Percentiles rank a stretch among this genome's conserved stretches.
phyloP scores from a whole-genome alignment of 2,329 filamentous ascomycete species.

The Berkeleyomyces basicola region DNA sequence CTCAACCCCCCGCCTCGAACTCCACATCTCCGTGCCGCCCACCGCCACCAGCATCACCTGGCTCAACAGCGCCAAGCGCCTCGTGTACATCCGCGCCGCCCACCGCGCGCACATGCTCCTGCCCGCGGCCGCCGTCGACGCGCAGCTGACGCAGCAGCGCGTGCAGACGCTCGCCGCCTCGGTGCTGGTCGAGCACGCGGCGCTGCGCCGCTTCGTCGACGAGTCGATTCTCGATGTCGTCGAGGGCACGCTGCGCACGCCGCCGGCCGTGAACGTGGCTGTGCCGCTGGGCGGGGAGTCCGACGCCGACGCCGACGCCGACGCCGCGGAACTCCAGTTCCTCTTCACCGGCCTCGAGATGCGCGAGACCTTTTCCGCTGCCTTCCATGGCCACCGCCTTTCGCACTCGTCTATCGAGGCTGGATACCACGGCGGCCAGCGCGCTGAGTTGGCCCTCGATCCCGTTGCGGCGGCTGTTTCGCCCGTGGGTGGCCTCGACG shows the following conservation, averaged over 20 bases:
- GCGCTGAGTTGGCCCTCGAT: constrained; percentile 33
- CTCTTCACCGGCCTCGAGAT: constrained; percentile 36
- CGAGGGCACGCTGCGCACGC: constrained; percentile 26
- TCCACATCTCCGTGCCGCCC: constrained; percentile 13
- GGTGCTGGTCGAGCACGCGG: not conserved
- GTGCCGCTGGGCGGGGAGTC: constrained; percentile 22
- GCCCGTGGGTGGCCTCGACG: not conserved
- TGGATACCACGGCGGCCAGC: constrained; percentile 32
- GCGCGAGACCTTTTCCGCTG: constrained; percentile 23
- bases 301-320: constrained; percentile 15
- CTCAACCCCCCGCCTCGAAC: constrained; percentile 13
- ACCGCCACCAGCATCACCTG: constrained; percentile 14
- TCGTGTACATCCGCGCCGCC: constrained; percentile 25
- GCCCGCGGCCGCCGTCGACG: constrained; percentile 26
- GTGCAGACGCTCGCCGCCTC: constrained; percentile 3
- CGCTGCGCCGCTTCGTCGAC: constrained; percentile 27
- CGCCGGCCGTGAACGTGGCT: constrained; percentile 27
- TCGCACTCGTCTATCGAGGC: constrained; percentile 36
- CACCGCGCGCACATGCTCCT: constrained; percentile 25
- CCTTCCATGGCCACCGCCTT: constrained; percentile 29
- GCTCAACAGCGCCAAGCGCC: constrained; percentile 19
- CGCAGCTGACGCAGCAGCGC: constrained; percentile 25
- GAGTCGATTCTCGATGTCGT: constrained; percentile 29
- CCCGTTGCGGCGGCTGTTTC: constrained; percentile 14
- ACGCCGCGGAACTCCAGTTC: constrained; percentile 24